Percentiles rank a stretch among this genome's conserved stretches.
These are phyloP conservation scores for Pythium apleroticum DNA, from an alignment of 352 stramenopile species.

Conservation along the genomic window DNA sequence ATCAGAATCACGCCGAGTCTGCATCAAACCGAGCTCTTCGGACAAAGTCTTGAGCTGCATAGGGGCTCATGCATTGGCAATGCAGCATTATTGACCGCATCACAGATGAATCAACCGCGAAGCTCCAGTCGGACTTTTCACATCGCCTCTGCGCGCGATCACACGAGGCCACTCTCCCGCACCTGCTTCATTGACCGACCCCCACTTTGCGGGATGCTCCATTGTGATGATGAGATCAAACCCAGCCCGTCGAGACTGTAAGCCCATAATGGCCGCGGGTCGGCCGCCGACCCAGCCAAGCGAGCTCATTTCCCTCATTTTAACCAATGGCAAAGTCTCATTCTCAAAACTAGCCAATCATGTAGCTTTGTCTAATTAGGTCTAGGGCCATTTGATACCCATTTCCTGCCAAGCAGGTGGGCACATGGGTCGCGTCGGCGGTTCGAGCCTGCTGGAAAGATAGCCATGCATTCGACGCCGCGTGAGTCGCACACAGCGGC, in stretches of 20 bases:
- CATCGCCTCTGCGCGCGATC: background rate
- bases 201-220: conserved; percentile 7
- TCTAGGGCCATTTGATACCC: conserved; percentile 15
- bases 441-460: conserved; percentile 32
- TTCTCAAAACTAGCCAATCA: conserved; percentile 17
- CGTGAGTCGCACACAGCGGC: background rate
- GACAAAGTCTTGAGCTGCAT: too few species aligned
- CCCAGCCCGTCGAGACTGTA: background rate
- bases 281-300: background rate
- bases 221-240: background rate
- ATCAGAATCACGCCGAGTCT: background rate
- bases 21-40: too few species aligned
- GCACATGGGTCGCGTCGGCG: conserved; percentile 15
- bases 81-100: too few species aligned
- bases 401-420: conserved; percentile 14
- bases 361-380: conserved; percentile 17
- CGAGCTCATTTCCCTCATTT: background rate
- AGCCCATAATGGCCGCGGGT: conserved; percentile 13
- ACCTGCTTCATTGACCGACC: conserved; percentile 5
- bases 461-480: conserved; percentile 40
- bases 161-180: conserved; percentile 16
- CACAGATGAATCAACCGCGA: background rate
- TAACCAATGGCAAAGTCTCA: background rate
- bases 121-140: background rate
- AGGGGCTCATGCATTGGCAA: too few species aligned